phyloP scores from a whole-genome alignment of 2,329 filamentous ascomycete genomes.

The Xylaria sp. region DNA sequence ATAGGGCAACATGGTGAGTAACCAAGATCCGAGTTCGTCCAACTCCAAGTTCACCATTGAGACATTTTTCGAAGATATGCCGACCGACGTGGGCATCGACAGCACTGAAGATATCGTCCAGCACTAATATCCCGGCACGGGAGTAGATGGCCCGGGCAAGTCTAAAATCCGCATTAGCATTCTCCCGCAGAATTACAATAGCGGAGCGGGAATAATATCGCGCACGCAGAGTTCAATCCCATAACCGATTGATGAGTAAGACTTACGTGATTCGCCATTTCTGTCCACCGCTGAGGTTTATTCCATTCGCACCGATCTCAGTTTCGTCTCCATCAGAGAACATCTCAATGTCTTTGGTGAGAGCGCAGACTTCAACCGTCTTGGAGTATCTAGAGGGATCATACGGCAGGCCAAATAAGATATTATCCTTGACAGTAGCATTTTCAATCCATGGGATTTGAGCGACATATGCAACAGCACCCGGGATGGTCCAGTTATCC shows the following conservation, averaged over 20 bases:
- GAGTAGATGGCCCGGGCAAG: conserved; percentile 85
- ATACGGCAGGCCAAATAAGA: conserved; percentile 78
- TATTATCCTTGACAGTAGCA: conserved; percentile 80
- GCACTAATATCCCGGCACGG: conserved; percentile 77
- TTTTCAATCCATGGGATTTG: conserved; percentile 91
- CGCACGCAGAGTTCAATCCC: background rate
- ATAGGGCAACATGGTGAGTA: conserved; percentile 81
- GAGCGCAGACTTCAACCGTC: conserved; percentile 77
- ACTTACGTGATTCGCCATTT: conserved; percentile 77
- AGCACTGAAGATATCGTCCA: conserved; percentile 87
- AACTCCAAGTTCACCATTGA: conserved; percentile 75
- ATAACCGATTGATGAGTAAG: background rate
- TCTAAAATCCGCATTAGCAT: conserved; percentile 37
- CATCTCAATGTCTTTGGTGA: conserved; percentile 81
- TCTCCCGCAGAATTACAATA: background rate
- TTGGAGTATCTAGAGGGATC: conserved; percentile 76
- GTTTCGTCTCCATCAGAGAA: conserved; percentile 81
- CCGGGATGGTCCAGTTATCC: conserved; percentile 75
- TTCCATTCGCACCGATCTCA: conserved; percentile 85
- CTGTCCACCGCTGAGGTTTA: conserved; percentile 86
- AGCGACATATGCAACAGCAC: conserved; percentile 77
- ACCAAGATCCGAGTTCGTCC: conserved; percentile 81
- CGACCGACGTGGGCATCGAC: conserved; percentile 85
- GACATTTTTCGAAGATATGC: conserved; percentile 80
- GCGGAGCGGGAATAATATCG: background rate